A percentile compares a stretch with the other conserved stretches of the same genome.
These are phyloP conservation scores for Cronartium quercuum DNA, from an alignment of 1,284 basidiomycete genomes.

Conservation along the genomic window DNA sequence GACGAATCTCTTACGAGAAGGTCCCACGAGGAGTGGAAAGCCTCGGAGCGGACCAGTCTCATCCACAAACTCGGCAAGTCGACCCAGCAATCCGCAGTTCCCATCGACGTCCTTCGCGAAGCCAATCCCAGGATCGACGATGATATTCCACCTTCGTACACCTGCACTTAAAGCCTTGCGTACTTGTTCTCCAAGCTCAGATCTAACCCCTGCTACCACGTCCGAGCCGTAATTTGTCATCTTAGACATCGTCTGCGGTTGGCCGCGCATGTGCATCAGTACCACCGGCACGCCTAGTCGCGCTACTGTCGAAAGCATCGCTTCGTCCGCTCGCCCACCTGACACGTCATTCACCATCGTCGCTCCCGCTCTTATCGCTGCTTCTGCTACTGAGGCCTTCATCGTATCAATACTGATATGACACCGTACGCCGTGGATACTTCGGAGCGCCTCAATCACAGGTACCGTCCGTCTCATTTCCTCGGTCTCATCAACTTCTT, in stretches of 20 bases:
- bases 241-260: constrained; percentile 55
- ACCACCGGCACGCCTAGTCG: constrained; percentile 62
- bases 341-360: constrained; percentile 93
- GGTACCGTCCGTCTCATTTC: constrained; percentile 64
- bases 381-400: constrained; percentile 70
- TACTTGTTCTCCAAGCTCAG: constrained; percentile 69
- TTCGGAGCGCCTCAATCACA: constrained; percentile 46
- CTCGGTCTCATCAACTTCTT: constrained; percentile 63
- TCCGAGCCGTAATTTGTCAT: constrained; percentile 53
- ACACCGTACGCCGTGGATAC: constrained; percentile 47
- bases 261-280: constrained; percentile 87
- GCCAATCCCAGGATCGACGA: constrained; percentile 88
- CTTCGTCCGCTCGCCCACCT: constrained; percentile 51
- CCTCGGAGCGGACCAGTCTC: constrained; percentile 52
- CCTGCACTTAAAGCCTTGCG: constrained; percentile 67
- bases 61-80: constrained; percentile 42
- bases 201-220: constrained; percentile 64
- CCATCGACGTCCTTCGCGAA: constrained; percentile 81
- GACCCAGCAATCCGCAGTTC: constrained; percentile 57
- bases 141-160: constrained; percentile 78
- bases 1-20: constrained; percentile 76
- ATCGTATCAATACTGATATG: constrained; percentile 90
- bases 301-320: constrained; percentile 65
- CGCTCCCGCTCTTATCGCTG: constrained; percentile 73
- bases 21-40: constrained; percentile 69